Percentiles rank a stretch among this genome's conserved stretches.
Evolutionary conservation across 1,284 basidiomycete species (phyloP).

Genomic region (Earliella scabrosa): DNA sequence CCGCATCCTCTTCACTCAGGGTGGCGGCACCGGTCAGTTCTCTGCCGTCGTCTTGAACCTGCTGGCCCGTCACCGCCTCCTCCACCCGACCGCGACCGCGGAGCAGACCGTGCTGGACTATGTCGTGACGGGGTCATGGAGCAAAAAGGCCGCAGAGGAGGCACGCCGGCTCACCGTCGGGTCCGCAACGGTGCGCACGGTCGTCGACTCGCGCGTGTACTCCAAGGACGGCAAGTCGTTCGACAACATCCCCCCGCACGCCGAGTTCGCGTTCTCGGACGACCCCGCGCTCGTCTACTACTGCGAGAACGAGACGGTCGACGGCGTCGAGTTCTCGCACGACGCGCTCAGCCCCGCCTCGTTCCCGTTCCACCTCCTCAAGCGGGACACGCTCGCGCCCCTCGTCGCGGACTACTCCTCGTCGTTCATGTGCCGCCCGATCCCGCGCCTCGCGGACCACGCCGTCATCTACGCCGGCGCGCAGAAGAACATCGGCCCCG

Average conservation of each 20-base stretch:
- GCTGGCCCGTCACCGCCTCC: constrained; percentile 76
- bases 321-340: constrained; percentile 89
- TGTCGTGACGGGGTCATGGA: constrained; percentile 91
- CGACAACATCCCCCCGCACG: constrained; percentile 79
- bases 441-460: constrained; percentile 86
- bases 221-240: constrained; percentile 74
- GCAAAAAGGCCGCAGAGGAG: constrained; percentile 84
- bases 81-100: constrained; percentile 59
- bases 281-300: constrained; percentile 94
- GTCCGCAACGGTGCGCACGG: constrained; percentile 63
- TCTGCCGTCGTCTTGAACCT: constrained; percentile 89
- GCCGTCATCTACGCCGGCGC: constrained; percentile 97
- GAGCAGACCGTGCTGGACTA: constrained; percentile 80
- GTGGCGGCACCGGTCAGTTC: constrained; percentile 90
- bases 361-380: constrained; percentile 83
- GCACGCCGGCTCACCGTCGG: constrained; percentile 64
- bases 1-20: constrained; percentile 89
- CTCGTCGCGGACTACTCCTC: constrained; percentile 97
- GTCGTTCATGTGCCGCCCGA: constrained; percentile 96
- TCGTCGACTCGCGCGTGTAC: constrained; percentile 65
- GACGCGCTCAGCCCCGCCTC: constrained; percentile 55
- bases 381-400: constrained; percentile 59
- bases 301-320: constrained; percentile 99
- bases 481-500: constrained; percentile 99
- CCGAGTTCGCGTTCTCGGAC: constrained; percentile 77